These are phyloP conservation scores for Bonia amplexicaulis DNA, from an alignment of 176 grass and related monocot species.

Conservation along the genomic window DNA sequence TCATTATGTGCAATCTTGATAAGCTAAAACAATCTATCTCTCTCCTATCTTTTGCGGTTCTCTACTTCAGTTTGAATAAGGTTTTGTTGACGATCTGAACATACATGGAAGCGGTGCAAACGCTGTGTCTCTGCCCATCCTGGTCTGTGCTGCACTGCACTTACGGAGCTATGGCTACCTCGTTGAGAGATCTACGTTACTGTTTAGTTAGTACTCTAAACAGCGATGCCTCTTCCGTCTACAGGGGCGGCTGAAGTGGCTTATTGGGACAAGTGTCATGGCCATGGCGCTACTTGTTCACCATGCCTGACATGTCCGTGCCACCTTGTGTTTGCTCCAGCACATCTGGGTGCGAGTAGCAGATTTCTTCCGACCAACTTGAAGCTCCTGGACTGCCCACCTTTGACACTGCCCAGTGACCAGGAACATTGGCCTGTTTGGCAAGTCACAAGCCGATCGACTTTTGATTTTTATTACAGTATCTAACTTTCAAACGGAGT, in stretches of 20 bases:
- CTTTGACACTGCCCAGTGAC: not conserved
- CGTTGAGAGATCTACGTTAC: not conserved
- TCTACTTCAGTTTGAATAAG: not conserved
- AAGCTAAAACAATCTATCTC: not conserved
- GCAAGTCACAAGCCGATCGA: no score
- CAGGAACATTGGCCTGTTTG: no score
- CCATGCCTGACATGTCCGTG: not conserved
- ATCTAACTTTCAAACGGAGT: no score
- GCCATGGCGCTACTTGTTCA: not conserved
- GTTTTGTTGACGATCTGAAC: not conserved
- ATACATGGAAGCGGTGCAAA: not conserved
- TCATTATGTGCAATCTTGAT: not conserved
- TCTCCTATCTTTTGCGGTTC: not conserved
- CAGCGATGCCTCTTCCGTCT: not conserved
- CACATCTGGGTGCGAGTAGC: not conserved
- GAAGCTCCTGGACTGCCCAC: not conserved
- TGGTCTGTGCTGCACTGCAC: not conserved
- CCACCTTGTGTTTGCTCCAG: not conserved
- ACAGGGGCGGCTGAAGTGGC: not conserved
- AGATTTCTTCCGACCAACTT: not conserved
- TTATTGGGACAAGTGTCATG: not conserved
- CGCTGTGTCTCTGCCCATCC: not conserved
- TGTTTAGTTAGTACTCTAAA: not conserved
- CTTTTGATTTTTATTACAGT: no score
- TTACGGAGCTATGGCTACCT: not conserved